Percentiles rank a stretch among this genome's conserved stretches.
Evolutionary conservation across 306 rosid species (phyloP).

Genomic region (Malus asiatica): DNA sequence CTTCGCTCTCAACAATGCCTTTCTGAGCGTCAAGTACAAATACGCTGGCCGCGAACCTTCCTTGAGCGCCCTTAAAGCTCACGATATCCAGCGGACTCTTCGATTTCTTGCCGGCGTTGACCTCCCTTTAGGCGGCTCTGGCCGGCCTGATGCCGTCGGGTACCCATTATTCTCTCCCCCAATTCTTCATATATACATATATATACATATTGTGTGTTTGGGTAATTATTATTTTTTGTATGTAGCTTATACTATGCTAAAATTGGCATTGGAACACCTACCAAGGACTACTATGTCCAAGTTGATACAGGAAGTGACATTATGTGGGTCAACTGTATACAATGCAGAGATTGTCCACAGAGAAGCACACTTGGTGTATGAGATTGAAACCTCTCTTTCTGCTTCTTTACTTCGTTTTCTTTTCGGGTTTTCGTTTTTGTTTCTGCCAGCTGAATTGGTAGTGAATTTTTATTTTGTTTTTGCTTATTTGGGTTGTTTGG

Average conservation of each 20-base stretch:
- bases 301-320: constrained; percentile 97
- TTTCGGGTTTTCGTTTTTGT: not conserved
- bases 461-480: not conserved
- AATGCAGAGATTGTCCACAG: constrained; percentile 77
- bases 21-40: constrained; percentile 74
- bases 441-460: not conserved
- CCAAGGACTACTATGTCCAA: constrained; percentile 78
- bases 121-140: constrained; percentile 84
- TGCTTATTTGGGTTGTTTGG: not conserved
- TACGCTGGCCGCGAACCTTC: constrained; percentile 67
- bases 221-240: not conserved
- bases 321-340: constrained; percentile 95
- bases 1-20: constrained; percentile 43
- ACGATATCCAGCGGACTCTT: constrained; percentile 78
- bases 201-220: not conserved
- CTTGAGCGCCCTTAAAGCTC: constrained; percentile 64
- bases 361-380: constrained; percentile 87
- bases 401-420: not conserved
- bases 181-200: not conserved
- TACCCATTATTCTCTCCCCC: not conserved
- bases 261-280: constrained; percentile 95
- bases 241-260: constrained; percentile 90
- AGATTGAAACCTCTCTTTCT: not conserved
- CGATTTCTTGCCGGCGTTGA: constrained; percentile 80
- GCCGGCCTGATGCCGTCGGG: constrained; percentile 95